Evolutionary conservation across 495 filamentous ascomycete genomes (phyloP), one percentile per base, ranked within the genome.

Genomic region (Paragyromitra xinjiangensis): DNA sequence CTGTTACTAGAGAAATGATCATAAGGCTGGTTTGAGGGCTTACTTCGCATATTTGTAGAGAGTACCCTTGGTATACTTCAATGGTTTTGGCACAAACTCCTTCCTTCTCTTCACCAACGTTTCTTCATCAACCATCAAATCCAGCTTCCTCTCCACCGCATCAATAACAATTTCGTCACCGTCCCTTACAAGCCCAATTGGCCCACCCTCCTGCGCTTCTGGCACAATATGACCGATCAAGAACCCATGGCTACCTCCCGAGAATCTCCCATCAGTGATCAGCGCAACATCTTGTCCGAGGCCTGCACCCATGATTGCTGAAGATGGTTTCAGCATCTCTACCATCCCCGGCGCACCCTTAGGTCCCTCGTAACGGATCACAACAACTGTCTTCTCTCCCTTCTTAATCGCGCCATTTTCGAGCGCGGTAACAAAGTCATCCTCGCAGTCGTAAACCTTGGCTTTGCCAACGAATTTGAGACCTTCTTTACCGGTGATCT

Each of bases 401-500:
- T 96, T 95, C 86, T 92, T 94, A 84, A 98, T 92, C 71, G 93
- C 92, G 39, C 91, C 91, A 61, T 87, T 86, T 85, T 95, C 93
- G 26, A 95, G 89, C 7, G 92, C 91, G 51, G 84, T 85, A 77
- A 95, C 90, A 85, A 96, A 94, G 83, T 88, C 88, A 71, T 95
- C 92, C 84, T 96, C 93, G 74, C 87, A 87, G 83, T 99, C 91
- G 85, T 93, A 99, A 80, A 93, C 92, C 75, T 90, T 91, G 44
- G 95, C 95, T 79, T 90, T 94, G 69, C 95, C 95, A 19, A 87
- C 91, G 86, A 99, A 99, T 8, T 86, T 84, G n/a, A 91, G 88
- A 24, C 95, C 95, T 84, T 99, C 95, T 85, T 99, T 99, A 73
- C 95, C 95, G 8, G 95, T 99, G 84, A 99, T 99, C 87, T 99